Evolutionary conservation across 139 green algal genomes (phyloP).

Genomic region (Tetradesmus obliquus): DNA sequence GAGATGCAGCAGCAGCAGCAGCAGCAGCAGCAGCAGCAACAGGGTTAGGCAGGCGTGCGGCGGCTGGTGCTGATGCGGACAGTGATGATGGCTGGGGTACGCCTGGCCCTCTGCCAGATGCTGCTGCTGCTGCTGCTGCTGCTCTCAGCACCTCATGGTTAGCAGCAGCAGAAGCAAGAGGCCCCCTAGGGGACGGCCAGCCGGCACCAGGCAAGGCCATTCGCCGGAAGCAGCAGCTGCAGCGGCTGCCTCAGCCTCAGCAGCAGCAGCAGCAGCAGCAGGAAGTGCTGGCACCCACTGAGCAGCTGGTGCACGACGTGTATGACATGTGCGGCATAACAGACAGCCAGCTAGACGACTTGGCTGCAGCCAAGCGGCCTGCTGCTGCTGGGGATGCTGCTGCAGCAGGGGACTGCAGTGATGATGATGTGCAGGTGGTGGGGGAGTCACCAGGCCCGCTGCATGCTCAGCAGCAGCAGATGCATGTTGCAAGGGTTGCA

Average conservation of each 20-base stretch:
- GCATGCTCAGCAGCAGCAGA: not conserved
- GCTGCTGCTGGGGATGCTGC: not conserved
- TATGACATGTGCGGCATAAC: not conserved
- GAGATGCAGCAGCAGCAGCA: not conserved
- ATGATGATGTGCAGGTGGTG: not conserved
- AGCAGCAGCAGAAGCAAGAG: not conserved
- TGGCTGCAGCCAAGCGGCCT: not conserved
- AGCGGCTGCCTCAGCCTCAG: not conserved
- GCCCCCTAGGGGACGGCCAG: not conserved
- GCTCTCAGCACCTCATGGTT: not conserved
- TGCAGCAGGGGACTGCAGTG: not conserved
- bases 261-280: slow-evolving; percentile 8
- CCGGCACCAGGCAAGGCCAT: not conserved
- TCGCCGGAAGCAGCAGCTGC: not conserved
- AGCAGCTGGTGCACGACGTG: not conserved
- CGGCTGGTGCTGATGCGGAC: not conserved
- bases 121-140: not conserved
- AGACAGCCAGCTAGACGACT: not conserved
- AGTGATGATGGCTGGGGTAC: not conserved
- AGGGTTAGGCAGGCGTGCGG: not conserved
- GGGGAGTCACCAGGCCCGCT: not conserved
- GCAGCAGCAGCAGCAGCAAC: not conserved
- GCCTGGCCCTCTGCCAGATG: not conserved
- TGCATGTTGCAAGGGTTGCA: not conserved
- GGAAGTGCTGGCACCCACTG: not conserved